Conservation (phyloP, 2,329 filamentous ascomycete species). For the Trichoderma arundinaceum region DNA sequence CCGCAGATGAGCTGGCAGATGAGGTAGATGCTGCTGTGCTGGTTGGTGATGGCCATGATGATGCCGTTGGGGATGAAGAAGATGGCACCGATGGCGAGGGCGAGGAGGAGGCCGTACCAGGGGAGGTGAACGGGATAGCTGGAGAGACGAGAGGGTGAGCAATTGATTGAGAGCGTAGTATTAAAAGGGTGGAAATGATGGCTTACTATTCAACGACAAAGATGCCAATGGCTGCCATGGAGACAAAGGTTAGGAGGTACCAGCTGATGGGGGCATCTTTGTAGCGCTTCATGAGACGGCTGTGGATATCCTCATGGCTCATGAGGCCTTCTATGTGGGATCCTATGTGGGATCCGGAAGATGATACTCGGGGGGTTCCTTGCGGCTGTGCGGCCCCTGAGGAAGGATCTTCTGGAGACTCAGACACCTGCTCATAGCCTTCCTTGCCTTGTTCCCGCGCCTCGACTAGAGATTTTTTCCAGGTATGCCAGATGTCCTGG, state of each 20-base stretch:
- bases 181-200: background rate
- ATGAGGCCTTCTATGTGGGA: slow-evolving; percentile 61
- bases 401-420: slow-evolving; percentile 35
- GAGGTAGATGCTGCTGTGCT: slow-evolving; percentile 84
- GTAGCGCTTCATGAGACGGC: slow-evolving; percentile 81
- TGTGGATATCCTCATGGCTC: slow-evolving; percentile 80
- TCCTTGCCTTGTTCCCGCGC: slow-evolving; percentile 56
- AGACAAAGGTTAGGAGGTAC: slow-evolving; percentile 77
- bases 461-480: slow-evolving; percentile 71
- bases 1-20: slow-evolving; percentile 87
- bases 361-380: slow-evolving; percentile 36
- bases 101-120: slow-evolving; percentile 84
- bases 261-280: slow-evolving; percentile 80
- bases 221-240: slow-evolving; percentile 79
- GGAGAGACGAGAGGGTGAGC: slow-evolving; percentile 30
- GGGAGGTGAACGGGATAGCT: slow-evolving; percentile 81
- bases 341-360: slow-evolving; percentile 39
- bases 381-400: slow-evolving; percentile 6
- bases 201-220: slow-evolving; percentile 84
- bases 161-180: background rate
- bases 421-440: slow-evolving; percentile 58
- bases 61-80: slow-evolving; percentile 92
- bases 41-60: slow-evolving; percentile 91
- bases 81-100: slow-evolving; percentile 75
- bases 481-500: slow-evolving; percentile 78